A percentile compares a stretch with the other conserved stretches of the same genome.
Evolutionary conservation across 1,284 basidiomycete species (phyloP).

Genomic region (Ganoderma resinaceum): DNA sequence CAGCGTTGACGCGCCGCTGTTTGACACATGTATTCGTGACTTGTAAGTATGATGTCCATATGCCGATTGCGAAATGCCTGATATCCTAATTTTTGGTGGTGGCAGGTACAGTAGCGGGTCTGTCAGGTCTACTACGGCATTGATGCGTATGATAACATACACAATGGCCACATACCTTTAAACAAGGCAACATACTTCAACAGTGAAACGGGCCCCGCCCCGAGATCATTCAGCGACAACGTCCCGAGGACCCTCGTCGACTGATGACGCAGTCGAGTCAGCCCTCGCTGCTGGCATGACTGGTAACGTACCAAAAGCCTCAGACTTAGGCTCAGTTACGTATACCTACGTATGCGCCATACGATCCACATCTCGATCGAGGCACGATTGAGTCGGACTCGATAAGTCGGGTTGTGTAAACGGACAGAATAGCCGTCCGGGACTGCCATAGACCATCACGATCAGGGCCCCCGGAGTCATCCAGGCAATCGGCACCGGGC

Average conservation of each 20-base stretch:
- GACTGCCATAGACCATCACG: not conserved
- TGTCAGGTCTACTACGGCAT: not conserved
- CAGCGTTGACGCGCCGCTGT: no score
- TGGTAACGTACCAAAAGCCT: not conserved
- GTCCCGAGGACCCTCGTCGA: not conserved
- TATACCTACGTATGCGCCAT: not conserved
- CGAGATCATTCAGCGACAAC: not conserved
- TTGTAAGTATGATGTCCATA: not conserved
- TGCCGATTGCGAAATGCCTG: not conserved
- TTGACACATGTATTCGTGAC: no score
- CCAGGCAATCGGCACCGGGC: slow-evolving; percentile 1
- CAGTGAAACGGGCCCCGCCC: not conserved
- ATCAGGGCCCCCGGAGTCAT: not conserved
- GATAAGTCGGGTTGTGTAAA: not conserved
- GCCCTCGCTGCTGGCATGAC: not conserved
- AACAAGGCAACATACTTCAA: not conserved
- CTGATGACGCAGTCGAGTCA: not conserved
- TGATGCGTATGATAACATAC: not conserved
- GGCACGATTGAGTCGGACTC: not conserved
- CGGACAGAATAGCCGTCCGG: not conserved
- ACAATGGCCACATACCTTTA: not conserved
- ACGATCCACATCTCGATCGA: slow-evolving; percentile 3
- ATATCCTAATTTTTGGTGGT: not conserved
- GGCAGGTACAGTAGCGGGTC: not conserved
- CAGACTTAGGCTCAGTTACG: not conserved